A percentile compares a stretch with the other conserved stretches of the same genome.
These are phyloP conservation scores for Trichoderma brevicompactum DNA, from an alignment of 2,329 filamentous ascomycete species.

Conservation along the genomic window DNA sequence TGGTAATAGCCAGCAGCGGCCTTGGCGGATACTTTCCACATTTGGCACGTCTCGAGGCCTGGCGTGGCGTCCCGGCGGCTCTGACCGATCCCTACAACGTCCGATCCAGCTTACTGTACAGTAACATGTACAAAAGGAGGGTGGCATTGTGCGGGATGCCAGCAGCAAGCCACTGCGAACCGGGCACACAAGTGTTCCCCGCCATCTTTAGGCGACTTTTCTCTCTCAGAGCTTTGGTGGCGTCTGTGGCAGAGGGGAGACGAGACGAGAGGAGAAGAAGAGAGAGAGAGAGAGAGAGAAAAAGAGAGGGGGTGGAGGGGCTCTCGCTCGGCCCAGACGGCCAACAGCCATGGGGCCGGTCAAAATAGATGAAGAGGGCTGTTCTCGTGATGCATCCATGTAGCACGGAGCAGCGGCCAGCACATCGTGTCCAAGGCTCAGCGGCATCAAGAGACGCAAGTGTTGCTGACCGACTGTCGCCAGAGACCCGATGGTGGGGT, in stretches of 20 bases:
- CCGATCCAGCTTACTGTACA: constrained; percentile 27
- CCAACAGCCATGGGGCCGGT: background rate
- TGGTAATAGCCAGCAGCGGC: background rate
- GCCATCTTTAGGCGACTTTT: background rate
- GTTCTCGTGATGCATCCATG: constrained; percentile 24
- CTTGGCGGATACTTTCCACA: constrained; percentile 16
- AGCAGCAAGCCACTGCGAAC: background rate
- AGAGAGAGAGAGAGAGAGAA: background rate
- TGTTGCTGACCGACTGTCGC: constrained; percentile 23
- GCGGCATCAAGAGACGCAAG: constrained; percentile 5
- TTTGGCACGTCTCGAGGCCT: constrained; percentile 11
- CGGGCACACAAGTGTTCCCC: background rate
- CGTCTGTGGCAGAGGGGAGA: background rate
- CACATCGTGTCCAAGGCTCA: constrained; percentile 10
- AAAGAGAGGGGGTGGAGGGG: constrained; percentile 5
- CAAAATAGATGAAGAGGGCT: background rate
- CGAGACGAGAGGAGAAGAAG: background rate
- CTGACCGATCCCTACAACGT: constrained; percentile 22
- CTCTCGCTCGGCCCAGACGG: background rate
- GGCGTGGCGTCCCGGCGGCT: background rate
- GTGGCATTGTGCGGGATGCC: background rate
- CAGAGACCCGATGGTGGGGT: constrained; percentile 15
- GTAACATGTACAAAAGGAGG: too few species aligned
- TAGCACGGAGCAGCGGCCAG: constrained; percentile 21
- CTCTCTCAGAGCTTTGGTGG: background rate